Percentiles rank a stretch among this genome's conserved stretches.
Evolutionary conservation across 345 rosid genomes (phyloP).

Genomic region (Rhodamnia rubescens): DNA sequence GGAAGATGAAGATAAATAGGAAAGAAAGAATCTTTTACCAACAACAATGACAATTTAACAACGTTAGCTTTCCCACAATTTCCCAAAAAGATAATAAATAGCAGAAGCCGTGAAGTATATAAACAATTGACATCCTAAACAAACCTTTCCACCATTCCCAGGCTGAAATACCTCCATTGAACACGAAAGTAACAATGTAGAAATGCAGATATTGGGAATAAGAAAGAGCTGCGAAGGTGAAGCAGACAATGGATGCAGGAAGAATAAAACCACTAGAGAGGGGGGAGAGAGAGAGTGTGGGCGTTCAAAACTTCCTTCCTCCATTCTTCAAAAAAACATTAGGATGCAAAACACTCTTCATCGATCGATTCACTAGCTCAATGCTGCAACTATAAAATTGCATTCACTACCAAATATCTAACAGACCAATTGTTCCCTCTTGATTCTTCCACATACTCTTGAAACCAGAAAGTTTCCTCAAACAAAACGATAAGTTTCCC

Average conservation of each 20-base stretch:
- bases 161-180: not conserved
- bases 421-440: not conserved
- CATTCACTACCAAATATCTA: not conserved
- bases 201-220: not conserved
- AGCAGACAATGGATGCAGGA: not conserved
- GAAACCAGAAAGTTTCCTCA: not conserved
- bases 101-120: not conserved
- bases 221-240: not conserved
- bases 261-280: not conserved
- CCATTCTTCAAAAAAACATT: not conserved
- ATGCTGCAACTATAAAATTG: not conserved
- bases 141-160: not conserved
- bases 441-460: not conserved
- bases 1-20: not conserved
- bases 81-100: not conserved
- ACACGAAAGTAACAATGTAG: not conserved
- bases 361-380: not conserved
- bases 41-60: not conserved
- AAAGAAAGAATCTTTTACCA: not conserved
- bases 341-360: not conserved
- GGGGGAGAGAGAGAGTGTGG: not conserved
- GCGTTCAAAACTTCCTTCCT: not conserved
- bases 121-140: not conserved
- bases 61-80: not conserved
- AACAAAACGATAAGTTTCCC: not conserved